Conservation (phyloP, 106 monocot species). For the Narthecium ossifragum region DNA sequence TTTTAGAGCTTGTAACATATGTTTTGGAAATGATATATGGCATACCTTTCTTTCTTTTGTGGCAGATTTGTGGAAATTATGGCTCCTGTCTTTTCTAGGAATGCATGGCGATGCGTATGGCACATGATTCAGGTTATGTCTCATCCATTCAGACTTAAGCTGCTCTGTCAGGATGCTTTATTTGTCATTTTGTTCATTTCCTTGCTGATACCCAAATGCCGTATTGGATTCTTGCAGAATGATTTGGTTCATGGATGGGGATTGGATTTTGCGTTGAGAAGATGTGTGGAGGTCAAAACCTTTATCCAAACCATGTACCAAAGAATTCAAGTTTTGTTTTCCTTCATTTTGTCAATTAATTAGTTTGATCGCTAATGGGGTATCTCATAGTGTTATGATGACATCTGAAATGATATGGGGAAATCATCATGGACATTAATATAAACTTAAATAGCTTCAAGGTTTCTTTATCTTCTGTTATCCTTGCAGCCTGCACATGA, state of each 20-base stretch:
- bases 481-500: slow-evolving; percentile 53
- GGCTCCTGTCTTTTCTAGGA: slow-evolving; percentile 28
- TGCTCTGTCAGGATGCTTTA: background rate
- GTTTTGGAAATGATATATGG: no score
- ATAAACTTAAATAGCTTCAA: background rate
- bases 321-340: no score
- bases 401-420: no score
- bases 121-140: slow-evolving; percentile 27
- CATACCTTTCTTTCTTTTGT: no score
- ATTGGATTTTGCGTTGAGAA: slow-evolving; percentile 4
- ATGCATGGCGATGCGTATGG: slow-evolving; percentile 39
- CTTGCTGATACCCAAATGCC: background rate
- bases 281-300: slow-evolving; percentile 6
- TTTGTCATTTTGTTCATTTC: background rate
- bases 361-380: no score
- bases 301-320: background rate
- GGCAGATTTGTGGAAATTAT: slow-evolving; percentile 34
- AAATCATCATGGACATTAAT: no score
- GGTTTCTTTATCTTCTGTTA: background rate
- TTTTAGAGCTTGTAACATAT: background rate
- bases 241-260: slow-evolving; percentile 16
- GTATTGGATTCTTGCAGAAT: background rate
- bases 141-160: no score
- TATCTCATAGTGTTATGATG: no score
- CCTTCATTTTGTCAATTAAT: no score